Evolutionary conservation across 2,329 filamentous ascomycete genomes (phyloP), one percentile per base, ranked within the genome.

Genomic region (Juglanconis oblonga): DNA sequence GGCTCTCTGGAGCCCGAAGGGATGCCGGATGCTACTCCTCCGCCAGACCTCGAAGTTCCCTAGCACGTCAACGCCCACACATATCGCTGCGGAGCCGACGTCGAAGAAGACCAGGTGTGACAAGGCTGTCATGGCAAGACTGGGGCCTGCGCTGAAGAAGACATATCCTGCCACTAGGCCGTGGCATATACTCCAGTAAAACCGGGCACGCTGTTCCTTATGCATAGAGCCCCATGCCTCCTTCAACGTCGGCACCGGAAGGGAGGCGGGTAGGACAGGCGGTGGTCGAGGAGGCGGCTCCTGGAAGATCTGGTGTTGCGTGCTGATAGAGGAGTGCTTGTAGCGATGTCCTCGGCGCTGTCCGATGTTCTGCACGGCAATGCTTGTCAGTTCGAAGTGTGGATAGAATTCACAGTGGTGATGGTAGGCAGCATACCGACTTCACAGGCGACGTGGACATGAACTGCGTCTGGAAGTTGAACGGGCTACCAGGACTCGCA

Each of bases 1-100:
- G 61, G 91, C 90, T 57, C 95, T 86, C 76, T 97, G 92, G 31
- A 99, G 84, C 3, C 89, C 93, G 71, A 99, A 99, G 0, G 95
- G 95, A 74, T 99, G 92, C 31, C 93, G 88, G 67, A 99, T 90
- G 66, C 89, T 96, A 67, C 91, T 94, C 51, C 94, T 86, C 65
- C 92, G 91, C 95, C 95, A 99, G 45, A 98, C 93, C 72, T 99
- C 95, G 69, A 99, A 99, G 73, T 99, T 99, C 55, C 91, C 88
- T 52, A 97, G 85, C 1, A 98, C 91, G 70, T 99, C 95, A 51
- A 98, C 94, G 11, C 86, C 87, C 3, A 97, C 92, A 72, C 94
- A 98, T 5, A 98, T 85, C 52, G 93, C 87, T 4, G 95, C 95
- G 38, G 92, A 95, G 1, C 96, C 86, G 8, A 95, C 94, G 72